Evolutionary conservation across 768 basidiomycete genomes (phyloP).

Genomic region (Phylloporus rhodoxanthus): DNA sequence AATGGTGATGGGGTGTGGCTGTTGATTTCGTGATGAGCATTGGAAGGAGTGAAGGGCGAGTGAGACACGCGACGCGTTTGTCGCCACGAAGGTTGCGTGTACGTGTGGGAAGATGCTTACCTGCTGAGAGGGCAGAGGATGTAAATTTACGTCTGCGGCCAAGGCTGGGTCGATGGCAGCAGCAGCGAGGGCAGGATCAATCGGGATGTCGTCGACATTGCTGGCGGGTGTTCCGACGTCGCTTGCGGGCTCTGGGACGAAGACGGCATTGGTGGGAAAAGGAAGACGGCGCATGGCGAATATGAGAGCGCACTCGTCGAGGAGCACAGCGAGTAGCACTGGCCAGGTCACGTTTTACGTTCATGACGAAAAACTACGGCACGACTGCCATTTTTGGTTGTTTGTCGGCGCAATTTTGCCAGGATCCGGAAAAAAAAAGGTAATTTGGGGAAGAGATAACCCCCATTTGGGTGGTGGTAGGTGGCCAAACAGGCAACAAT

Average conservation of each 20-base stretch:
- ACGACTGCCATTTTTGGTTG: constrained; percentile 8
- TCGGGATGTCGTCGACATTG: constrained; percentile 64
- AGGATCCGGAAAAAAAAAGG: constrained; percentile 5
- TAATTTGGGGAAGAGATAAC: not conserved
- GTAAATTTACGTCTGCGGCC: constrained; percentile 26
- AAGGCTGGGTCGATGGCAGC: constrained; percentile 49
- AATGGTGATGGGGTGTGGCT: constrained; percentile 23
- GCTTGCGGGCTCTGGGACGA: constrained; percentile 51
- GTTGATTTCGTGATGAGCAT: constrained; percentile 19
- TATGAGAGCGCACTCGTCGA: constrained; percentile 30
- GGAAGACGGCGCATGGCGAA: constrained; percentile 54
- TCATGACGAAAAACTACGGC: constrained; percentile 12
- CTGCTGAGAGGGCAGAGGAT: constrained; percentile 19
- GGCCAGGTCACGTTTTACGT: constrained; percentile 27
- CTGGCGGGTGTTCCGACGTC: constrained; percentile 56
- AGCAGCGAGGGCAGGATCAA: constrained; percentile 68
- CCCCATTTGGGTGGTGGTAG: not conserved
- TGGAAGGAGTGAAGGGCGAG: constrained; percentile 11
- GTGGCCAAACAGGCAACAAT: constrained; percentile 24
- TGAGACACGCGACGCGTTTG: constrained; percentile 70
- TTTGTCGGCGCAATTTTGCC: not conserved
- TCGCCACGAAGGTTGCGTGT: constrained; percentile 19
- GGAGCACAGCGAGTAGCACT: constrained; percentile 31
- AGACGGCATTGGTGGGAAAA: constrained; percentile 39
- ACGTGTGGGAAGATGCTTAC: constrained; percentile 33